Percentiles rank a stretch among this genome's conserved stretches.
These are phyloP conservation scores for Flaveria linearis DNA, from an alignment of 129 eudicot species.

Conservation along the genomic window DNA sequence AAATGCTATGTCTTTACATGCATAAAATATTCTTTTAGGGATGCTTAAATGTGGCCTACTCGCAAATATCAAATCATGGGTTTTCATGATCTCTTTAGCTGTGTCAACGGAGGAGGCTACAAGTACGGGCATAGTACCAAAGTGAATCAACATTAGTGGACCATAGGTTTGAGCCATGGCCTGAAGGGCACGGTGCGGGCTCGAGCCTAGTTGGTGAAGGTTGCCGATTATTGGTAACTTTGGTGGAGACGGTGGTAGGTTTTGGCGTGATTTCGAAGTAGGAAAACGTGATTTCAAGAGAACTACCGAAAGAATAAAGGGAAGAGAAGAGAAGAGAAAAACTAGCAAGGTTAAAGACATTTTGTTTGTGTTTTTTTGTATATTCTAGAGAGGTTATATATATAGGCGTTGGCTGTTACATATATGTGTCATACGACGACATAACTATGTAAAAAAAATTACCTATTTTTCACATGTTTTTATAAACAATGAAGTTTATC, in stretches of 20 bases:
- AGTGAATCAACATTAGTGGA: neutral
- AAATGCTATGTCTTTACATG: neutral
- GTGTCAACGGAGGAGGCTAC: neutral
- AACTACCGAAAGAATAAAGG: neutral
- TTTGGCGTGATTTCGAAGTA: neutral
- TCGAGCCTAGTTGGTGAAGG: slow-evolving; percentile 5
- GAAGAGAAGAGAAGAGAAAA: neutral
- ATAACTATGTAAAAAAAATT: no score
- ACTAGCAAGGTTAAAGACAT: neutral
- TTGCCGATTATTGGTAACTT: neutral
- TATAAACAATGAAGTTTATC: no score
- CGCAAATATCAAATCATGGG: neutral
- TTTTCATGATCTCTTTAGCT: slow-evolving; percentile 4
- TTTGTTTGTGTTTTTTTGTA: neutral
- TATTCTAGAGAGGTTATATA: no score
- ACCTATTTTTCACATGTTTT: no score
- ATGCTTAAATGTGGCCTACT: neutral
- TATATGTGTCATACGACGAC: no score
- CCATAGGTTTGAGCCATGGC: neutral
- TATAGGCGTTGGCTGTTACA: no score
- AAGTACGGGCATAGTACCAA: neutral
- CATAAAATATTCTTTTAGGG: neutral
- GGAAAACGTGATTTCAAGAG: neutral
- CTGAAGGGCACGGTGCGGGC: slow-evolving; percentile 3
- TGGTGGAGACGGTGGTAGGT: neutral